Evolutionary conservation across 1,284 basidiomycete species (phyloP).

Genomic region (Leccinum proliferum): DNA sequence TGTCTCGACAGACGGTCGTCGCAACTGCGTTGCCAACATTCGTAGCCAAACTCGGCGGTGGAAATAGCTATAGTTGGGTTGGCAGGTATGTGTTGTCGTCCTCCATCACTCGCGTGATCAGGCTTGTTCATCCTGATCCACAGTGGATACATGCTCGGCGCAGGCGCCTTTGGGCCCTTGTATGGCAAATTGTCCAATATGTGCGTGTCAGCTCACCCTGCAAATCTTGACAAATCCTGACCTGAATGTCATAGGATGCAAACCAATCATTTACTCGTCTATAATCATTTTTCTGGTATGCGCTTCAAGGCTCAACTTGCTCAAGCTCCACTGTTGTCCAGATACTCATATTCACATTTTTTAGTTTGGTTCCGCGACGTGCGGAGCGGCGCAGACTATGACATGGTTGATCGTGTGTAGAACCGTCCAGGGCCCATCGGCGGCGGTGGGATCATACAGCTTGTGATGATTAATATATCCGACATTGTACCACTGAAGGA

Average conservation of each 20-base stretch:
- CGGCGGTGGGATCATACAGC: constrained; percentile 68
- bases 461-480: constrained; percentile 69
- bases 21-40: constrained; percentile 81
- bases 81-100: constrained; percentile 47
- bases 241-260: constrained; percentile 48
- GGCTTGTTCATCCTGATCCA: background rate
- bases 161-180: constrained; percentile 62
- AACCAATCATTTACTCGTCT: constrained; percentile 65
- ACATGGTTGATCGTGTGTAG: constrained; percentile 68
- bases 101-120: background rate
- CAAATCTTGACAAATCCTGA: background rate
- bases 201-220: constrained; percentile 9
- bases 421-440: constrained; percentile 77
- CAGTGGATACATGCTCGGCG: constrained; percentile 70
- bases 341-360: constrained; percentile 2
- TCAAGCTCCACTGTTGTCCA: background rate
- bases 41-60: constrained; percentile 62
- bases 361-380: constrained; percentile 73
- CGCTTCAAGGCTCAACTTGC: background rate
- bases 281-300: constrained; percentile 68
- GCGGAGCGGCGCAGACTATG: constrained; percentile 78
- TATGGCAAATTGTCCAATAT: constrained; percentile 76
- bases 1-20: constrained; percentile 56
- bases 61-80: constrained; percentile 69
- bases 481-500: constrained; percentile 77